Evolutionary conservation across 1,284 basidiomycete genomes (phyloP).

Genomic region (Wallemia hederae): DNA sequence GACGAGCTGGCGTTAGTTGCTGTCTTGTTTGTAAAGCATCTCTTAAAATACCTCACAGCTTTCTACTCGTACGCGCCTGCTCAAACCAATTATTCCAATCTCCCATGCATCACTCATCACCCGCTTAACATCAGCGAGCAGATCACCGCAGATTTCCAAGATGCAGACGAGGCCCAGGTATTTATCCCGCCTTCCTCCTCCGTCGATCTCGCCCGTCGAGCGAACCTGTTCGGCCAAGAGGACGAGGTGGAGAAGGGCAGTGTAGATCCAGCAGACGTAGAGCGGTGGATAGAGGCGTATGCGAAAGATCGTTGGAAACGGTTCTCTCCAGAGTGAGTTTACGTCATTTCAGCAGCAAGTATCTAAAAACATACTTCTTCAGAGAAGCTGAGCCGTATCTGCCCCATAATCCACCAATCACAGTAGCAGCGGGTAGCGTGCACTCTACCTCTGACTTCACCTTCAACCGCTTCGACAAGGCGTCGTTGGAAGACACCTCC

Average conservation of each 20-base stretch:
- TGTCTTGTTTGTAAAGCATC: background rate
- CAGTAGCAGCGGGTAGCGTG: background rate
- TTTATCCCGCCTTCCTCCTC: background rate
- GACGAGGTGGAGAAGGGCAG: background rate
- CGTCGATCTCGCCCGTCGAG: background rate
- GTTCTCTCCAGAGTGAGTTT: too few species aligned
- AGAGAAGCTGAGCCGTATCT: too few species aligned
- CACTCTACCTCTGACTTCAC: background rate
- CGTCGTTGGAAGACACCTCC: constrained; percentile 6
- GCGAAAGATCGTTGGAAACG: background rate
- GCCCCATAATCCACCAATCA: background rate
- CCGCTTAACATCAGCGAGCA: background rate
- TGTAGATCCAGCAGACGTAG: background rate
- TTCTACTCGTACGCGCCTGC: background rate
- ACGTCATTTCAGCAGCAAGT: too few species aligned
- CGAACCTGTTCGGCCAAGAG: background rate
- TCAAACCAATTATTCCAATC: background rate
- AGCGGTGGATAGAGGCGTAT: background rate
- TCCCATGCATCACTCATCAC: background rate
- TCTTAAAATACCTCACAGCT: background rate
- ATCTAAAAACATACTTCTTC: too few species aligned
- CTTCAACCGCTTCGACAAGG: background rate
- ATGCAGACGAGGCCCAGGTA: background rate
- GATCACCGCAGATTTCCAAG: background rate
- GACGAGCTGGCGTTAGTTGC: background rate